Conservation (phyloP, 2,329 filamentous ascomycete genomes). For the Cladosporium sp. region DNA sequence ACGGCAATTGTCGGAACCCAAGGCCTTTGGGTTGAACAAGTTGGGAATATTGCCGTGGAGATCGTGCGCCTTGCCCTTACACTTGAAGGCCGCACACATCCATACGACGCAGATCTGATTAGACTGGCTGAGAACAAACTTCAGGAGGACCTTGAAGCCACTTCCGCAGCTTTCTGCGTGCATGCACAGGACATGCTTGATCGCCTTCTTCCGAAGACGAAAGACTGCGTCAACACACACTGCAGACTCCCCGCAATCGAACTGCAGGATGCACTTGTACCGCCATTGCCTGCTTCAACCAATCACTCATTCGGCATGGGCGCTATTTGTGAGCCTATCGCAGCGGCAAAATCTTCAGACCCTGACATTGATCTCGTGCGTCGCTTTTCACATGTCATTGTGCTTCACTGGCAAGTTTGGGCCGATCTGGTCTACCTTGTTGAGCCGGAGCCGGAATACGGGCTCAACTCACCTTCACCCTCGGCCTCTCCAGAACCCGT, state of each 20-base stretch:
- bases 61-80: slow-evolving; percentile 45
- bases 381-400: slow-evolving; percentile 76
- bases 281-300: slow-evolving; percentile 19
- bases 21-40: slow-evolving; percentile 41
- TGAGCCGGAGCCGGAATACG: slow-evolving; percentile 21
- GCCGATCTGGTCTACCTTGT: slow-evolving; percentile 66
- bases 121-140: slow-evolving; percentile 38
- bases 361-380: slow-evolving; percentile 64
- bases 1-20: slow-evolving; percentile 42
- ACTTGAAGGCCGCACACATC: slow-evolving; percentile 30
- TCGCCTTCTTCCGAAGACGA: slow-evolving; percentile 36
- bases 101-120: slow-evolving; percentile 31
- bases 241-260: slow-evolving; percentile 42
- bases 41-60: slow-evolving; percentile 48
- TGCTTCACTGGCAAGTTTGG: slow-evolving; percentile 92
- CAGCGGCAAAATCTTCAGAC: slow-evolving; percentile 21
- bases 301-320: slow-evolving; percentile 14
- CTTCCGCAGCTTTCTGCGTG: slow-evolving; percentile 31
- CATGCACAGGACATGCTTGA: slow-evolving; percentile 35
- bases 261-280: slow-evolving; percentile 46
- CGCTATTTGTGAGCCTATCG: slow-evolving; percentile 17
- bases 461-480: not conserved
- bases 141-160: slow-evolving; percentile 33
- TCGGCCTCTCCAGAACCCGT: slow-evolving; percentile 30
- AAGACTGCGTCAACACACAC: slow-evolving; percentile 37